A percentile compares a stretch with the other conserved stretches of the same genome.
Evolutionary conservation across 805 yeast genomes (phyloP).

Genomic region (Komagataella populi): DNA sequence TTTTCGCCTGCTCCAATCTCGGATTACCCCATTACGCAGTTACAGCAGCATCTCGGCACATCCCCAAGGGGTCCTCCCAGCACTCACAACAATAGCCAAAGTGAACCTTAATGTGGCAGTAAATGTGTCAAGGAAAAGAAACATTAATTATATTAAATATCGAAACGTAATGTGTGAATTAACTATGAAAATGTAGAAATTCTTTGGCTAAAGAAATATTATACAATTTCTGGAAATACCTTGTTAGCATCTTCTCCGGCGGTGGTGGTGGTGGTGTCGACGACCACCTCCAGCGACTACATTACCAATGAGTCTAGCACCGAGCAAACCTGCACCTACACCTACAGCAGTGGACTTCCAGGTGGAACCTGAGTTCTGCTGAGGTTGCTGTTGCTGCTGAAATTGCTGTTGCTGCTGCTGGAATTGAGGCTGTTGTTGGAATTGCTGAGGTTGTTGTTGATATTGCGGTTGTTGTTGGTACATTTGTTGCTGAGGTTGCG

Average conservation of each 20-base stretch:
- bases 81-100: not conserved
- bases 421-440: conserved; percentile 3
- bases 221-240: not conserved
- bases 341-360: not conserved
- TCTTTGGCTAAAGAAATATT: not conserved
- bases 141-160: too few species aligned
- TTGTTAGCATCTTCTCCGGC: not conserved
- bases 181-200: not conserved
- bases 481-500: not conserved
- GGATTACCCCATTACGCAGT: not conserved
- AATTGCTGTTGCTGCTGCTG: conserved; percentile 2
- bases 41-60: not conserved
- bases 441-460: conserved; percentile 1
- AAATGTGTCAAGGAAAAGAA: too few species aligned
- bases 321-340: conserved; percentile 2
- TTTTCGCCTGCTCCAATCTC: not conserved
- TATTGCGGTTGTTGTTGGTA: not conserved
- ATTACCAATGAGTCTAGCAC: conserved; percentile 1
- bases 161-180: not conserved
- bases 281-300: not conserved
- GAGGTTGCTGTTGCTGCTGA: conserved; percentile 1
- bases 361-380: not conserved
- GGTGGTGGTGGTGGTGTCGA: not conserved
- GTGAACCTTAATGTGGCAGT: too few species aligned
- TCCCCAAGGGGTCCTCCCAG: not conserved